Evolutionary conservation across 192 early-diverging fungal genomes (phyloP).

Genomic region (Entomortierella chlamydospora): DNA sequence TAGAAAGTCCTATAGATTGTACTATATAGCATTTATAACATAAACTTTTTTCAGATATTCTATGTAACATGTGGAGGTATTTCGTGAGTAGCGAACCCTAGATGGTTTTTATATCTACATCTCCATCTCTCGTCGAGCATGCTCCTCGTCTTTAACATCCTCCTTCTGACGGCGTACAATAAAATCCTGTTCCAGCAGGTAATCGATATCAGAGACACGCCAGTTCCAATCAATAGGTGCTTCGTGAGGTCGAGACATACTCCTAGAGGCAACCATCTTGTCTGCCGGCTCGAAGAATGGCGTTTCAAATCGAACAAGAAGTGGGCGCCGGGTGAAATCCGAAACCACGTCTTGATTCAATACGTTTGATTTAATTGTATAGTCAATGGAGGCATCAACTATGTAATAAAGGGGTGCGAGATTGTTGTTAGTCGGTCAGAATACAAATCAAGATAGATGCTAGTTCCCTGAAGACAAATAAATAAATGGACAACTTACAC

Average conservation of each 20-base stretch:
- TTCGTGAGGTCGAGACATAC: conserved; percentile 48
- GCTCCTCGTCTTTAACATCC: conserved; percentile 44
- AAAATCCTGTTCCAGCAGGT: conserved; percentile 62
- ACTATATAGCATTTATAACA: too few relatives aligned
- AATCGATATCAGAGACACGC: conserved; percentile 63
- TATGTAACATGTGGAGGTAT: too few relatives aligned
- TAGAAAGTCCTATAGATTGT: too few relatives aligned
- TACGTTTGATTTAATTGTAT: conserved; percentile 31
- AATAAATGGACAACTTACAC: conserved; percentile 6
- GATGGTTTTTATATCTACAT: too few relatives aligned
- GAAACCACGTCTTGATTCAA: conserved; percentile 49
- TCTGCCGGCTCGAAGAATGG: conserved; percentile 65
- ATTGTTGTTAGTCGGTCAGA: too few relatives aligned
- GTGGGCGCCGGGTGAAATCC: conserved; percentile 57
- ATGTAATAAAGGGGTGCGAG: background rate
- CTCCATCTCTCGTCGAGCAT: conserved; percentile 51
- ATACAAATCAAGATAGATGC: background rate
- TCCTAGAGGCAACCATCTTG: conserved; percentile 57
- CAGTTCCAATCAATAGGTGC: conserved; percentile 61
- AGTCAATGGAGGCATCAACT: conserved; percentile 50
- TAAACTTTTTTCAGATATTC: too few relatives aligned
- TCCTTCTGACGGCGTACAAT: conserved; percentile 31
- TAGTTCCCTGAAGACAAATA: background rate
- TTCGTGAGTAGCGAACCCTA: too few relatives aligned
- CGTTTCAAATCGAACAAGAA: conserved; percentile 61